phyloP scores from a whole-genome alignment of 768 basidiomycete genomes.

The Mycena kentingensis region DNA sequence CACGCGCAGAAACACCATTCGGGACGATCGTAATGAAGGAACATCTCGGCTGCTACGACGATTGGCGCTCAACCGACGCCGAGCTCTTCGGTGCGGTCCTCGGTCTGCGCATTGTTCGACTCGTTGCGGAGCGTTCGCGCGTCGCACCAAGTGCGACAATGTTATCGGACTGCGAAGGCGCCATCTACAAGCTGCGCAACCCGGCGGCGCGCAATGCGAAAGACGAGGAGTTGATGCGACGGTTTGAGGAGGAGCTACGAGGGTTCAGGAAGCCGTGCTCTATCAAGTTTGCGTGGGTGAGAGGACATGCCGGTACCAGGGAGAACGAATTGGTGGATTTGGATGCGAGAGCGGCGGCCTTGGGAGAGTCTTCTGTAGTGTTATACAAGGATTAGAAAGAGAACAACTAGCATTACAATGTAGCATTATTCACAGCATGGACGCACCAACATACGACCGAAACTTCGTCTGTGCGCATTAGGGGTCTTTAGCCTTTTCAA shows the following conservation, averaged over 20 bases:
- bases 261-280: background rate
- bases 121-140: background rate
- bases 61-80: constrained; percentile 8
- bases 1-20: constrained; percentile 4
- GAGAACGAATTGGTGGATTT: constrained; percentile 14
- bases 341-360: constrained; percentile 12
- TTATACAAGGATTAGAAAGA: too few relatives aligned
- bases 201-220: background rate
- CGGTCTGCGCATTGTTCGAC: constrained; percentile 2
- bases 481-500: too few relatives aligned
- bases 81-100: constrained; percentile 10
- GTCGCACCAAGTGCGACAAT: constrained; percentile 6
- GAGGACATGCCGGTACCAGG: constrained; percentile 6
- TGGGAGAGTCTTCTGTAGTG: constrained; percentile 3
- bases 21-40: constrained; percentile 10
- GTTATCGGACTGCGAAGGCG: constrained; percentile 14
- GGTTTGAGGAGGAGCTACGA: constrained; percentile 7
- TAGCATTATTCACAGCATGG: too few relatives aligned
- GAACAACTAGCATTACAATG: too few relatives aligned
- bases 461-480: too few relatives aligned
- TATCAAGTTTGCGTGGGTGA: constrained; percentile 10
- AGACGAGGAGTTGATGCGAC: background rate
- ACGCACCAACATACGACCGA: too few relatives aligned
- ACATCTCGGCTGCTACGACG: background rate
- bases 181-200: constrained; percentile 4